Evolutionary conservation across 2,329 filamentous ascomycete species (phyloP).

Genomic region (Nothophoma quercina): DNA sequence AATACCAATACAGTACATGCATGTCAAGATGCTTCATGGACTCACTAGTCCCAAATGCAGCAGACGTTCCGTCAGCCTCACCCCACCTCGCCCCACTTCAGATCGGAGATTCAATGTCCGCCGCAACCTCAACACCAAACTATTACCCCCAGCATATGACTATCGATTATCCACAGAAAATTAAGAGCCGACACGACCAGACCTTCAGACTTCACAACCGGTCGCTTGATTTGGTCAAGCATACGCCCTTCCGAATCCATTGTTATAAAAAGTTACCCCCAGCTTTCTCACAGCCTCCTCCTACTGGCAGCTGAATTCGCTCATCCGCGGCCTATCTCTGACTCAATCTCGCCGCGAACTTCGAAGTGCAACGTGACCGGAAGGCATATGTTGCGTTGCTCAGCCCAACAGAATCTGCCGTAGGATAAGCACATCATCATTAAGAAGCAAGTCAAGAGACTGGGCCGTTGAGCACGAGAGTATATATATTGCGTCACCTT

Average conservation of each 20-base stretch:
- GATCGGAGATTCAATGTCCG: slow-evolving; percentile 11
- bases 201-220: neutral
- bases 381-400: neutral
- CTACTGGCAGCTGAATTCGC: neutral
- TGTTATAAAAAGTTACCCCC: neutral
- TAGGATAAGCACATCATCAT: too few species aligned
- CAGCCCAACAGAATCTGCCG: neutral
- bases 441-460: too few species aligned
- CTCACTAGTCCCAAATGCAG: neutral
- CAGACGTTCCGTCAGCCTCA: slow-evolving; percentile 3
- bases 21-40: neutral
- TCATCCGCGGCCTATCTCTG: neutral
- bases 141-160: slow-evolving; percentile 18
- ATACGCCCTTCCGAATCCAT: neutral
- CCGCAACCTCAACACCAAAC: slow-evolving; percentile 4
- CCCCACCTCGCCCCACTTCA: slow-evolving; percentile 11
- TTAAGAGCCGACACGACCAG: neutral
- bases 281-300: neutral
- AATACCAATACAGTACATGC: too few species aligned
- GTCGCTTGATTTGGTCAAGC: neutral
- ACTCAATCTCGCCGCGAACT: too few species aligned
- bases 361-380: too few species aligned
- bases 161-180: neutral
- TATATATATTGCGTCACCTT: too few species aligned
- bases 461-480: too few species aligned